Conservation (phyloP, 345 rosid species). For the Acer negundo region DNA sequence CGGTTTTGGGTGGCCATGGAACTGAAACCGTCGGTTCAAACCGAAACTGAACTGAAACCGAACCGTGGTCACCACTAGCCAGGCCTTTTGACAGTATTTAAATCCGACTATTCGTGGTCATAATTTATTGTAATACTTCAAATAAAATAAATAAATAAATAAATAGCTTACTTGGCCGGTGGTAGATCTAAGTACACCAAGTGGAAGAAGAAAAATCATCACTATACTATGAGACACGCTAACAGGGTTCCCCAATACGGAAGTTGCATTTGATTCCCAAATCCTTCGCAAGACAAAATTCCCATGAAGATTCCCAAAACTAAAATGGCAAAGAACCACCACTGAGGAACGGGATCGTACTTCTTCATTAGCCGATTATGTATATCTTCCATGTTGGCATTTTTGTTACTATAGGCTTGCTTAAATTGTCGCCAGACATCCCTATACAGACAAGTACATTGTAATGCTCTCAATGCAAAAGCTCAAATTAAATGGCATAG, state of each 20-base stretch:
- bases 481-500: not conserved
- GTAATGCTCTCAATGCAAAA: not conserved
- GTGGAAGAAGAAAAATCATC: conserved; percentile 34
- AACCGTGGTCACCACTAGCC: no score
- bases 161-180: conserved; percentile 31
- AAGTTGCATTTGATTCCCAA: conserved; percentile 38
- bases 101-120: no score
- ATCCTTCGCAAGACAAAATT: conserved; percentile 34
- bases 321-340: conserved; percentile 40
- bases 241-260: conserved; percentile 48
- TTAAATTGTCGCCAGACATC: conserved; percentile 30
- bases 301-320: conserved; percentile 18
- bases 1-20: no score
- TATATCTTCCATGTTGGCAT: conserved; percentile 24
- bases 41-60: no score
- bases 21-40: no score
- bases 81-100: no score
- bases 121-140: no score
- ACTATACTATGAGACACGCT: conserved; percentile 33
- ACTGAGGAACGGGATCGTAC: conserved; percentile 39
- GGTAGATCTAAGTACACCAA: conserved; percentile 43
- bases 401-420: conserved; percentile 13
- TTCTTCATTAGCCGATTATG: conserved; percentile 48
- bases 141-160: no score
- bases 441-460: conserved; percentile 4